Evolutionary conservation across 2,329 filamentous ascomycete species (phyloP), one percentile per base, ranked within the genome.

Genomic region (Chrysoporthe puriensis): DNA sequence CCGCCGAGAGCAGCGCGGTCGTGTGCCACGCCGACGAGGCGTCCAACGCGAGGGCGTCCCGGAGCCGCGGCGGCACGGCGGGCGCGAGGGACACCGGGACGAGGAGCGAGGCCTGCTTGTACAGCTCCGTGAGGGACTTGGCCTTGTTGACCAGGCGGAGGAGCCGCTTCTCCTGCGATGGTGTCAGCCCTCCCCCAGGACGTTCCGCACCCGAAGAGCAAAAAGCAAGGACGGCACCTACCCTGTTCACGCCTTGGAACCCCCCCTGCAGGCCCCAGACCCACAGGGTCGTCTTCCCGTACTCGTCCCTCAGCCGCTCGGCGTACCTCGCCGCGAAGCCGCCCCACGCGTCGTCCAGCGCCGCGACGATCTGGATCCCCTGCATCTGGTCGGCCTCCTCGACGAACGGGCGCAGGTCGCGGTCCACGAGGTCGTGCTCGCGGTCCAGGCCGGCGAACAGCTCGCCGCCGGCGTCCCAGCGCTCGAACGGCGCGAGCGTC

Each of bases 341-440:
- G 70, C 89, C 91, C 92, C 92, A 96, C 14, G 90, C 91, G 78
- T 94, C 91, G 75, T 95, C 92, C 6, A 89, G 80, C 4, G 87
- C 86, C 2, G 90, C 84, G 69, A 94, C 86, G 13, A 94, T 76
- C 77, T 98, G 95, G 21, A 99, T 83, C 0, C 91, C 95, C 78
- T 97, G 94, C 80, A 98, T 85, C 66, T 93, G 90, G 77, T 99
- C 96, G 71, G 94, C 96, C 79, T 98, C 96, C 80, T 99, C 96
- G 2, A 90, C 88, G 76, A 97, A 97, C 0, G 90, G 90, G 48
- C 96, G 85, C 71, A 97, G 82, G 77, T 99, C 95, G n/a, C 94
- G 87, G 76, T 99, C 96, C 4, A 97, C 82, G 5, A 98, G 79
- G 73, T 97, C 95, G 72, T 94, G 88, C 74, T 97, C 93, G 74